A percentile compares a stretch with the other conserved stretches of the same genome.
Evolutionary conservation across 306 rosid genomes (phyloP).

Genomic region (Neltuma alba): DNA sequence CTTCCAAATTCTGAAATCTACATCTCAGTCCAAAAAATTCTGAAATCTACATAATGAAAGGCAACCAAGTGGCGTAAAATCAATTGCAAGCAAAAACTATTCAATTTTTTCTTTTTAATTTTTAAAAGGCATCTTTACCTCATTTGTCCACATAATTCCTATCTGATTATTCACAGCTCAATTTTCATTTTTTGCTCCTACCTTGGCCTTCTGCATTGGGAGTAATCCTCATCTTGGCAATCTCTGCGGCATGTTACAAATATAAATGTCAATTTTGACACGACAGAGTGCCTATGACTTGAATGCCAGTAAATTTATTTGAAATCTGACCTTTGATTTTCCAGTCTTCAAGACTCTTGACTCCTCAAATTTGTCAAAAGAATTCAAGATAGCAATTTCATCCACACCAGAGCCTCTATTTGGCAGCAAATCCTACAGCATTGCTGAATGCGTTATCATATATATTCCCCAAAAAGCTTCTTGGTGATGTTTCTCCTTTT

Average conservation of each 20-base stretch:
- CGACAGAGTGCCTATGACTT: neutral
- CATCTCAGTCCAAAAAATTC: neutral
- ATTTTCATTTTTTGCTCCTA: neutral
- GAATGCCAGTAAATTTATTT: neutral
- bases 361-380: slow-evolving; percentile 54
- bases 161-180: neutral
- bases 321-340: slow-evolving; percentile 51
- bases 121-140: neutral
- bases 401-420: slow-evolving; percentile 39
- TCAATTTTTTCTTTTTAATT: neutral
- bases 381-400: slow-evolving; percentile 41
- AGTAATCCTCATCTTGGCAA: slow-evolving; percentile 27
- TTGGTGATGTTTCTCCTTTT: slow-evolving; percentile 3
- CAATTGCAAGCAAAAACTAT: neutral
- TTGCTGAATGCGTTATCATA: slow-evolving; percentile 14
- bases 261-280: slow-evolving; percentile 7
- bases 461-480: neutral
- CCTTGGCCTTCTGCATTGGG: slow-evolving; percentile 16
- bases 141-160: neutral
- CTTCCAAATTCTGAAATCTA: neutral
- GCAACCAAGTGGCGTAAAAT: neutral
- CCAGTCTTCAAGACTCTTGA: slow-evolving; percentile 58
- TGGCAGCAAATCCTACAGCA: slow-evolving; percentile 51
- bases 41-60: neutral
- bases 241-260: slow-evolving; percentile 36